Conservation (phyloP, 495 filamentous ascomycete genomes). For the Oleoguttula mirabilis region DNA sequence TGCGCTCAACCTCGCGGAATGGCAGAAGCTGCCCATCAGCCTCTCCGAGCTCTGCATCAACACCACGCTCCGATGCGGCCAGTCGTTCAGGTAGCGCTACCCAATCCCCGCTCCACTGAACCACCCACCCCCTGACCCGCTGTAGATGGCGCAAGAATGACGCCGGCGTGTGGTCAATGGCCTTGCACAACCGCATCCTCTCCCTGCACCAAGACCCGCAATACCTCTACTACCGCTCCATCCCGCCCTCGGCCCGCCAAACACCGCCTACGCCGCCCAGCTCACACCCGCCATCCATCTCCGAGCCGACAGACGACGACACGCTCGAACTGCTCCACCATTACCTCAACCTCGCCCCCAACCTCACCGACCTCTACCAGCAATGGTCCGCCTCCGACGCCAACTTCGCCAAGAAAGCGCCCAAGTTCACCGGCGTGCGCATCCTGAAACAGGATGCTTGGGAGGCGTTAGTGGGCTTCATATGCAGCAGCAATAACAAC, state of each 20-base stretch:
- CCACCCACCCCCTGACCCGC: slow-evolving; percentile 2
- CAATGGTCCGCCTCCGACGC: slow-evolving; percentile 77
- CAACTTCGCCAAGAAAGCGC: slow-evolving; percentile 81
- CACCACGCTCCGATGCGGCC: slow-evolving; percentile 80
- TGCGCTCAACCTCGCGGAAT: slow-evolving; percentile 39
- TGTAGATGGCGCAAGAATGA: slow-evolving; percentile 70
- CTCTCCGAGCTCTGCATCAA: slow-evolving; percentile 78
- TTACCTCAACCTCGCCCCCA: slow-evolving; percentile 43
- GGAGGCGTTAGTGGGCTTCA: slow-evolving; percentile 89
- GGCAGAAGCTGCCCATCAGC: slow-evolving; percentile 69
- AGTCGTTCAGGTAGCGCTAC: slow-evolving; percentile 58
- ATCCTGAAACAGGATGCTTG: slow-evolving; percentile 91
- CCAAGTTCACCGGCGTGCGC: slow-evolving; percentile 81
- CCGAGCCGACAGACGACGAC: slow-evolving; percentile 35
- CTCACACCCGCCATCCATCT: slow-evolving; percentile 19
- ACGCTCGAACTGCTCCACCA: slow-evolving; percentile 38
- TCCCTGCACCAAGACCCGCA: slow-evolving; percentile 70
- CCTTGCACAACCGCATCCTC: slow-evolving; percentile 71
- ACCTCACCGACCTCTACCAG: slow-evolving; percentile 63
- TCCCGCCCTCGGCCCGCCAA: slow-evolving; percentile 26
- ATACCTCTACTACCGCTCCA: slow-evolving; percentile 69
- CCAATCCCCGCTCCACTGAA: not conserved
- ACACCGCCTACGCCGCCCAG: slow-evolving; percentile 31
- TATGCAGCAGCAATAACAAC: slow-evolving; percentile 98
- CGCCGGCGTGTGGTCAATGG: slow-evolving; percentile 78